Conservation (phyloP, 352 stramenopile genomes). For the Globisporangium cystogenes region DNA sequence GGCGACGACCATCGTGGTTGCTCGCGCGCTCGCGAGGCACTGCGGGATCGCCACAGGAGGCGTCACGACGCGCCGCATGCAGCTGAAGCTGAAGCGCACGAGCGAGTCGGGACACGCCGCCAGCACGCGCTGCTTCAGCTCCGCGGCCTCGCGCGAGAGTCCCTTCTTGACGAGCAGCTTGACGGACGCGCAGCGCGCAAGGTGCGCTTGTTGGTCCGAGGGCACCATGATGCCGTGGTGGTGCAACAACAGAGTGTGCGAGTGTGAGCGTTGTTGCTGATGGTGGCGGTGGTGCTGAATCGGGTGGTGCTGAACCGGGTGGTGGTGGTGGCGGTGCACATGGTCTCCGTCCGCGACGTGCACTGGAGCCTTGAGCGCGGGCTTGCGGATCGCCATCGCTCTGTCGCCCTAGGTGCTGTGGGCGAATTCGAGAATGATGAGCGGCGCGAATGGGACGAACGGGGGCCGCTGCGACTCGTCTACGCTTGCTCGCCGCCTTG, state of each 20-base stretch:
- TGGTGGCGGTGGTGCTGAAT: not conserved
- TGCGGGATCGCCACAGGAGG: conserved; percentile 45
- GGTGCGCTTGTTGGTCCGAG: conserved; percentile 10
- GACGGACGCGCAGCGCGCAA: not conserved
- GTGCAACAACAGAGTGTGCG: conserved; percentile 20
- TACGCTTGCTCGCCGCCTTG: not conserved
- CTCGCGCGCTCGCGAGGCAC: conserved; percentile 22
- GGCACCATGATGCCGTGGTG: conserved; percentile 19
- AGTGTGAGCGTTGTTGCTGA: conserved; percentile 6
- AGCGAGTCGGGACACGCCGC: conserved; percentile 35
- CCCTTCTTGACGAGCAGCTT: conserved; percentile 25
- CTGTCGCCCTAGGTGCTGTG: too few relatives aligned
- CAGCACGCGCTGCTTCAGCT: conserved; percentile 56
- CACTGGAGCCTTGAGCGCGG: conserved; percentile 6
- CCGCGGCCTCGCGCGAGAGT: conserved; percentile 28
- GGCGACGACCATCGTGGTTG: conserved; percentile 30
- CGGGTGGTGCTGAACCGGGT: conserved; percentile 15
- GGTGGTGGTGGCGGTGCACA: not conserved
- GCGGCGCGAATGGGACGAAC: too few relatives aligned
- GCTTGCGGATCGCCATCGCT: conserved; percentile 16
- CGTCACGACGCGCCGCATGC: conserved; percentile 50
- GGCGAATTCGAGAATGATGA: not conserved
- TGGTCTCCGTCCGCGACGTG: conserved; percentile 1
- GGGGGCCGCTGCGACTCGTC: conserved; percentile 5
- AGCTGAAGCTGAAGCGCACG: conserved; percentile 52